Evolutionary conservation across 192 early-diverging fungal species (phyloP).

Genomic region (Backusella morwellensis): DNA sequence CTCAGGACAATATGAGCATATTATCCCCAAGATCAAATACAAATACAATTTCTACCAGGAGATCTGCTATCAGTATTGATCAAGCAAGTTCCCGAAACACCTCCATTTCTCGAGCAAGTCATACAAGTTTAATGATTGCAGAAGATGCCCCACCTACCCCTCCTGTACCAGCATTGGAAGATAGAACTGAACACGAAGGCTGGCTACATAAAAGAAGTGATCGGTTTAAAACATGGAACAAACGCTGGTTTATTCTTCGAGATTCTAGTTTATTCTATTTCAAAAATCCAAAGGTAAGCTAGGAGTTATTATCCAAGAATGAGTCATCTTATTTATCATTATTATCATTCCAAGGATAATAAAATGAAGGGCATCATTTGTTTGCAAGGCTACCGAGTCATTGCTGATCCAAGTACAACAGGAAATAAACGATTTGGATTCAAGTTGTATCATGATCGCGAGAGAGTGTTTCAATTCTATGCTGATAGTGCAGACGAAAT

Average conservation of each 20-base stretch:
- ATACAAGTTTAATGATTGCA: not conserved
- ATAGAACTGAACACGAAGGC: constrained; percentile 45
- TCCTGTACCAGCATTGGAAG: not conserved
- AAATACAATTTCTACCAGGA: not conserved
- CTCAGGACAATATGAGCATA: not conserved
- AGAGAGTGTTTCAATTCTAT: constrained; percentile 53
- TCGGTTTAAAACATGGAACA: constrained; percentile 55
- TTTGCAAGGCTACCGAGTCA: constrained; percentile 52
- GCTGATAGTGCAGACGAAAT: constrained; percentile 46
- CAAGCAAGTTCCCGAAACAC: not conserved
- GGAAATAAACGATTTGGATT: constrained; percentile 55
- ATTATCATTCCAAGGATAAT: constrained; percentile 8
- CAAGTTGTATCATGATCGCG: constrained; percentile 50
- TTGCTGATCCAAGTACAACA: constrained; percentile 49
- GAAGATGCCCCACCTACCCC: not conserved
- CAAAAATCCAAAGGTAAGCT: constrained; percentile 36
- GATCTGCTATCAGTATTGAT: not conserved
- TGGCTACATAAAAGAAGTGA: constrained; percentile 56
- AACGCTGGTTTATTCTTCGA: constrained; percentile 56
- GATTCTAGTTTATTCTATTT: constrained; percentile 52
- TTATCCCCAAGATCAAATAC: not conserved
- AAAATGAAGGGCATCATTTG: constrained; percentile 54
- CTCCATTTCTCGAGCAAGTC: not conserved
- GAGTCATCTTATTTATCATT: not conserved
- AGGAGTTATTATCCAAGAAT: not conserved